These are phyloP conservation scores for Pseudocohnilembus persalinus DNA, from an alignment of 169 alveolate genomes.

Conservation along the genomic window DNA sequence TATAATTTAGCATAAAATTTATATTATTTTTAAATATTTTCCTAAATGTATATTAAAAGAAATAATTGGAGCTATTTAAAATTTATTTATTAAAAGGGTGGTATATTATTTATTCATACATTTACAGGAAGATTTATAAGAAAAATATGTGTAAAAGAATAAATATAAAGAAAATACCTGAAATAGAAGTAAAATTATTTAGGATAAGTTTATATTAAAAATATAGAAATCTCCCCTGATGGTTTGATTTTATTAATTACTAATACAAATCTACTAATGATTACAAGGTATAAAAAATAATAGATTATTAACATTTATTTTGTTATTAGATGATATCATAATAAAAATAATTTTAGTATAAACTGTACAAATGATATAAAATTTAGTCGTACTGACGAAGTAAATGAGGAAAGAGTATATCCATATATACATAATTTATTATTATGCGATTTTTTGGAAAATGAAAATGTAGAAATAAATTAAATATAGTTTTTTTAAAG, in stretches of 20 bases:
- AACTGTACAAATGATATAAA: too few species aligned
- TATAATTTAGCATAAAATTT: neutral
- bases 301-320: neutral
- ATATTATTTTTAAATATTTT: neutral
- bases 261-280: neutral
- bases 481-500: too few species aligned
- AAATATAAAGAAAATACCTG: too few species aligned
- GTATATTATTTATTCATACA: slow-evolving; percentile 4
- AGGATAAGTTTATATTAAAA: neutral
- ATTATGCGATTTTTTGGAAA: neutral
- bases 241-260: neutral
- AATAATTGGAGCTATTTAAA: too few species aligned
- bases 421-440: neutral
- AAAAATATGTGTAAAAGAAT: neutral
- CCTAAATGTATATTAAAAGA: too few species aligned
- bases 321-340: too few species aligned
- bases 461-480: neutral
- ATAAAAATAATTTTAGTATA: neutral
- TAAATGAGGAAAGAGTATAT: neutral
- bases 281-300: neutral
- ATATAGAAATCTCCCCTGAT: neutral
- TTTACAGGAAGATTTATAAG: slow-evolving; percentile 8
- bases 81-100: neutral
- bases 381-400: neutral
- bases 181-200: neutral